phyloP scores from a whole-genome alignment of 164 flowering plant genomes.

The Umbellularia californica region DNA sequence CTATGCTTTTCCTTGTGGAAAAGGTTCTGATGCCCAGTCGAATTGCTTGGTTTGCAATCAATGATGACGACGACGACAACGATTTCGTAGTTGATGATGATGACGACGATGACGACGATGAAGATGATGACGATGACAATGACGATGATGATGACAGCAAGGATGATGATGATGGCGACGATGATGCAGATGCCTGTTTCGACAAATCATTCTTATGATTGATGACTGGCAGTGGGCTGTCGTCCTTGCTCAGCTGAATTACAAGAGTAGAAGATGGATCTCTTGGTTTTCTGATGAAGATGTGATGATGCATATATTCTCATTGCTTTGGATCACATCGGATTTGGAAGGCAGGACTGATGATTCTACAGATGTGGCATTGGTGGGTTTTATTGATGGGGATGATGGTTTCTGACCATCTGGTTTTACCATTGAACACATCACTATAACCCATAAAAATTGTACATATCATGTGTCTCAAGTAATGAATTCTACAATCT shows the following conservation, averaged over 20 bases:
- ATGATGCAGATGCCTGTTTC: conserved; percentile 5
- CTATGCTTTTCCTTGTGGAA: conserved; percentile 40
- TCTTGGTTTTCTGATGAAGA: neutral
- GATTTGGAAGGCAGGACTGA: neutral
- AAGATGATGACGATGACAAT: neutral
- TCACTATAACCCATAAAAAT: neutral
- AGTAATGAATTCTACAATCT: neutral
- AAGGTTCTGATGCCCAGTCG: conserved; percentile 34
- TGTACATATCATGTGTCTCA: neutral
- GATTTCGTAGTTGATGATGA: conserved; percentile 18
- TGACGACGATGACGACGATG: conserved; percentile 7
- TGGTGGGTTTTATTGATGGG: conserved; percentile 5
- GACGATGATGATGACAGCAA: conserved; percentile 1
- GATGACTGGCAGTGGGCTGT: conserved; percentile 1
- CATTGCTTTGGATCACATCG: neutral
- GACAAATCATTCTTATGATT: neutral
- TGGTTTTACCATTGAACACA: neutral
- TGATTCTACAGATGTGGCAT: neutral
- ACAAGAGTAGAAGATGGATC: conserved; percentile 1
- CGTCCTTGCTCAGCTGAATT: conserved; percentile 1
- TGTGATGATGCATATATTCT: conserved; percentile 12
- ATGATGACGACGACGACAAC: conserved; percentile 20
- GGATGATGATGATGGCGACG: neutral
- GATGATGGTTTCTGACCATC: neutral
- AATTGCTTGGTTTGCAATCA: conserved; percentile 28